Evolutionary conservation across 768 basidiomycete genomes (phyloP).

Genomic region (Termitomyces sp.): DNA sequence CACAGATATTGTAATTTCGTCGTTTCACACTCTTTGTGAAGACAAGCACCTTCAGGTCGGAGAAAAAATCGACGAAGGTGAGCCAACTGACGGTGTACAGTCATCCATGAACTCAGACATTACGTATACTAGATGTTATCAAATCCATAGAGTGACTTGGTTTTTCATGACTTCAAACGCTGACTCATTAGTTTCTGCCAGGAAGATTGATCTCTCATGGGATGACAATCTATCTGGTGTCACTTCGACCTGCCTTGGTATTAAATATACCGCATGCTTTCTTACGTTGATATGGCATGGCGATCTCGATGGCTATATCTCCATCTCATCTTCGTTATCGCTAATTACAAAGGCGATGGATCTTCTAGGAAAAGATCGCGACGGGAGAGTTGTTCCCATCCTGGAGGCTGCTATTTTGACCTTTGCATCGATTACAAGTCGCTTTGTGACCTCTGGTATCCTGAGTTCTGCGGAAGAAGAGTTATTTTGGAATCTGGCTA

Average conservation of each 20-base stretch:
- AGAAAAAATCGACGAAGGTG: conserved; percentile 32
- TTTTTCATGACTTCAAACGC: not conserved
- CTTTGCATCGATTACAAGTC: conserved; percentile 26
- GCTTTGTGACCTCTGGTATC: conserved; percentile 16
- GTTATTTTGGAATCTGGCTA: conserved; percentile 36
- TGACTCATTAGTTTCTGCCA: not conserved
- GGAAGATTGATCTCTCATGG: not conserved
- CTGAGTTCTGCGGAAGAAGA: conserved; percentile 26
- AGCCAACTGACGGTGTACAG: conserved; percentile 1
- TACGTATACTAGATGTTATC: conserved; percentile 6
- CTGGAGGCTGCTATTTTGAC: conserved; percentile 37
- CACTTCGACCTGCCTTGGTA: conserved; percentile 12
- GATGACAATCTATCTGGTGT: not conserved
- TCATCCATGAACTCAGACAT: not conserved
- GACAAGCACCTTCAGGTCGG: conserved; percentile 25
- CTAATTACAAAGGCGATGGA: conserved; percentile 13
- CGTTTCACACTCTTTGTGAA: conserved; percentile 19
- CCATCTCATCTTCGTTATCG: conserved; percentile 1
- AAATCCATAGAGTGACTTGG: conserved; percentile 10
- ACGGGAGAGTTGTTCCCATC: conserved; percentile 2
- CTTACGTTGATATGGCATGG: conserved; percentile 35
- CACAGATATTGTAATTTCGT: conserved; percentile 15
- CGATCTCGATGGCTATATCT: conserved; percentile 14
- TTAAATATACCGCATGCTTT: conserved; percentile 29
- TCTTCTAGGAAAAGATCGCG: conserved; percentile 4